Base-by-base conservation (phyloP, 495 filamentous ascomycete species). In the Lophiostoma macrostomum region DNA sequence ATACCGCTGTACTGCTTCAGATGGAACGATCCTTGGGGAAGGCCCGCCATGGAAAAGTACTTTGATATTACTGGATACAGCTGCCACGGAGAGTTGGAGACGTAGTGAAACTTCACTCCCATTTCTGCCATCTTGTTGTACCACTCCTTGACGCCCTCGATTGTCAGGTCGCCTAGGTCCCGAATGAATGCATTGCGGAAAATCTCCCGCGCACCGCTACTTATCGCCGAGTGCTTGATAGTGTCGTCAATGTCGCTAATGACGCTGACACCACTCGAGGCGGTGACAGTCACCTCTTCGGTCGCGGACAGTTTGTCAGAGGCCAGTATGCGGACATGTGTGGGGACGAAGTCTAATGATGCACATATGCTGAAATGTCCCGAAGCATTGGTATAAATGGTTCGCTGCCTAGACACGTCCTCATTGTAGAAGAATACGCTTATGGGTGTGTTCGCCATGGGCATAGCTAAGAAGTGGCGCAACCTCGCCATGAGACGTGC, bases 171-270 rank as follows among this genome's bases (percentile, higher is more conserved):
- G 0, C 65, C 73, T 7, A 97, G 71, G 13, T 96, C 90, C 12
- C 90, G 84, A 38, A 94, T 83, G 62, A 99, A 97, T 0, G 89
- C 88, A 66, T 97, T 97, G 19, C 91, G 80, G 64, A 96, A 97
- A 41, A 96, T 95, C 67, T 99, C 93, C 32, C 87, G 85, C 0
- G 91, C 84, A 0, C 94, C 93, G 54, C 80, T 78, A 5, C 79
- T 74, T 58, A 99, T 93, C 12, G 87, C 93, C 1, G 94, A 96
- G 60, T 90, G 88, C 66, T 99, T 99, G 53, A 99, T 86, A 0
- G 93, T 99, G 68, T 99, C 93, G 64, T 99, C 93, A 52, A 99
- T 91, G 61, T 99, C 93, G 64, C 89, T 96, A 63, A 99, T 96
- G 45, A 99, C 49, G 64, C 91, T 96, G 56, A 99, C 77, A 19